Evolutionary conservation across 495 filamentous ascomycete genomes (phyloP), one percentile per base, ranked within the genome.

Genomic region (Neurospora sp.): DNA sequence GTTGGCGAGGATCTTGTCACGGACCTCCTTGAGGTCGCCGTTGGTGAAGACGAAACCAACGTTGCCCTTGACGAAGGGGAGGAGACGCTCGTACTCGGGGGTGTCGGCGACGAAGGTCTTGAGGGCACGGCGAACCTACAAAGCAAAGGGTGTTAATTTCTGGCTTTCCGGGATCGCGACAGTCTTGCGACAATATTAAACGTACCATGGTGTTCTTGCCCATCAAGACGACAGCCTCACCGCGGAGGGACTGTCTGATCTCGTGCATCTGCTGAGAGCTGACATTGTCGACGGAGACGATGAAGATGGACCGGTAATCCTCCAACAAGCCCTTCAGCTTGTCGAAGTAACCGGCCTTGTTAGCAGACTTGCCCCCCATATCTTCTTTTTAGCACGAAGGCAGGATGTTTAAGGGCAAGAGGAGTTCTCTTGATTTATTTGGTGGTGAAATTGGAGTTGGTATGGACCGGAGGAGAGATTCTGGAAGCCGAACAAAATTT

Each of bases 221-320:
- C 96, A 99, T 99, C 84, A 98, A 89, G 75, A 98, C 94, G 77
- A 97, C 91, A 84, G 88, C 94, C 82, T 96, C 86, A 45, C 92
- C 91, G 84, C 94, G 92, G 83, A 98, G 90, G 79, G 91, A 85
- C 78, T 90, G 86, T 85, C 96, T 92, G 83, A 98, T 98, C 89
- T 99, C 96, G 92, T 99, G 96, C 96, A 99, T 99, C 90, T 99
- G 96, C 91, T 99, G 96, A 72, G 96, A 99, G 83, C 90, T 92
- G 86, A 91, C 92, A 95, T 96, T 96, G 89, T 96, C 93, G 84
- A 96, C 92, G 79, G 89, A 88, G 83, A 97, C 94, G 82, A 99
- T 94, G 93, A 99, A 99, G 87, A 98, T 91, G 77, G 90, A 92
- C 82, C 88, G 88, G 91, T 97, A 97, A 80, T 92, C 89, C 86